Evolutionary conservation across 306 rosid genomes (phyloP).

Genomic region (Fragaria ananassa): DNA sequence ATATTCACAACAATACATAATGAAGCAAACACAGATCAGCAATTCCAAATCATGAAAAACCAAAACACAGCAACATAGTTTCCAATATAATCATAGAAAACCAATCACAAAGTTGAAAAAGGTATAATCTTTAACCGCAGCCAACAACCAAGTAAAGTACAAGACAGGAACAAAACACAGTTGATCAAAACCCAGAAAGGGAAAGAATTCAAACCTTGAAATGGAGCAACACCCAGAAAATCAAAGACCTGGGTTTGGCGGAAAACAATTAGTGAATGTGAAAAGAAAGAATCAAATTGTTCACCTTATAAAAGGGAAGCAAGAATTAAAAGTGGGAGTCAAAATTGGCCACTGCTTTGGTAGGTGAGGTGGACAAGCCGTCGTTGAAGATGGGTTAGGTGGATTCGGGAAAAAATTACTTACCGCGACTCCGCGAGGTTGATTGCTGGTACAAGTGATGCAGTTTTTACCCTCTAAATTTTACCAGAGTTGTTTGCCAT

Average conservation of each 20-base stretch:
- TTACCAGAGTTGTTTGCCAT: neutral
- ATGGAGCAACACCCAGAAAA: slow-evolving; percentile 13
- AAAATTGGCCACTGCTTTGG: slow-evolving; percentile 23
- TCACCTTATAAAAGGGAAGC: neutral
- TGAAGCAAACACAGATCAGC: slow-evolving; percentile 6
- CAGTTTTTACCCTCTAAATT: neutral
- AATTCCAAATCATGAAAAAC: neutral
- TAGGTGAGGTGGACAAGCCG: slow-evolving; percentile 30
- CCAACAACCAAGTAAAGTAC: neutral
- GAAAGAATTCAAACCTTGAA: slow-evolving; percentile 40
- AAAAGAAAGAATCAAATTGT: neutral
- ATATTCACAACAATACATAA: neutral
- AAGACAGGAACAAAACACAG: neutral
- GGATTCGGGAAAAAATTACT: neutral
- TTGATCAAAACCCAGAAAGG: slow-evolving; percentile 22
- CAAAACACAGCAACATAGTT: neutral
- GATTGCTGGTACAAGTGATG: neutral
- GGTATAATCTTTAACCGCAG: neutral
- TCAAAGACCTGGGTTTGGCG: slow-evolving; percentile 27
- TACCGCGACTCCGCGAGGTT: neutral
- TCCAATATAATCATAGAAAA: neutral
- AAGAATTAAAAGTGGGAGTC: slow-evolving; percentile 1
- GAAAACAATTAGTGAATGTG: neutral
- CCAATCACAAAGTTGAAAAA: neutral
- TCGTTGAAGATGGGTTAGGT: slow-evolving; percentile 14